Percentiles rank a stretch among this genome's conserved stretches.
These are phyloP conservation scores for Osmanthus fragrans DNA, from an alignment of 257 asterid genomes.

Conservation along the genomic window DNA sequence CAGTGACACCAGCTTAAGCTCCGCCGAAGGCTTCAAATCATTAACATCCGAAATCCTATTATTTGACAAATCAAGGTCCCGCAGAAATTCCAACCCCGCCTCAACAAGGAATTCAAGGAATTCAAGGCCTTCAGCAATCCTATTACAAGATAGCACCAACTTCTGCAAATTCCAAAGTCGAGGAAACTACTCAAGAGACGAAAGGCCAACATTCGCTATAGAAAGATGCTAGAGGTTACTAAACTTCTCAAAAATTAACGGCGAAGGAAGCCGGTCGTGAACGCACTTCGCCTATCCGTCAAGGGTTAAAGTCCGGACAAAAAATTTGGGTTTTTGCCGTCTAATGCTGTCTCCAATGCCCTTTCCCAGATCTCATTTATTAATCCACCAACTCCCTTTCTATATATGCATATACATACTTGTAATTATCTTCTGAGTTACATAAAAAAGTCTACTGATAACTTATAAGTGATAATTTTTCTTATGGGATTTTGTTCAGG, in stretches of 20 bases:
- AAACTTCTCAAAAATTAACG: slow-evolving; percentile 87
- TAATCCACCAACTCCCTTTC: slow-evolving; percentile 17
- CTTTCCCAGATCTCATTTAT: slow-evolving; percentile 99
- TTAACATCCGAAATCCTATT: slow-evolving; percentile 77
- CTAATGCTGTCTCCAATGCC: slow-evolving; percentile 87
- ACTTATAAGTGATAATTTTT: slow-evolving; percentile 2
- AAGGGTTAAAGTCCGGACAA: slow-evolving; percentile 71
- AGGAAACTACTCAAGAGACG: slow-evolving; percentile 86
- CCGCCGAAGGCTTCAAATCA: slow-evolving; percentile 81
- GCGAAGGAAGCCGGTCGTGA: slow-evolving; percentile 88
- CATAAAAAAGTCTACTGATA: not conserved
- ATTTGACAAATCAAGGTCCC: slow-evolving; percentile 94
- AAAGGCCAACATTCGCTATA: slow-evolving; percentile 84
- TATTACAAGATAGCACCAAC: slow-evolving; percentile 77
- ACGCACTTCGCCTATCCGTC: slow-evolving; percentile 96
- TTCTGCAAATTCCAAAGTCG: slow-evolving; percentile 67
- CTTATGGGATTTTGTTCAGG: not conserved
- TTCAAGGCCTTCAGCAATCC: slow-evolving; percentile 89
- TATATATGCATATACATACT: slow-evolving; percentile 12
- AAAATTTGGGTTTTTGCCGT: slow-evolving; percentile 76
- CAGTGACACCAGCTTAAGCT: slow-evolving; percentile 73
- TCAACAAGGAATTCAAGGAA: slow-evolving; percentile 66
- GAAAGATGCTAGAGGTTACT: slow-evolving; percentile 78
- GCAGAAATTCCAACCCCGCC: slow-evolving; percentile 70
- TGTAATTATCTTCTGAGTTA: not conserved